phyloP scores from a whole-genome alignment of 2,329 filamentous ascomycete species.

The Colletotrichum sp. region DNA sequence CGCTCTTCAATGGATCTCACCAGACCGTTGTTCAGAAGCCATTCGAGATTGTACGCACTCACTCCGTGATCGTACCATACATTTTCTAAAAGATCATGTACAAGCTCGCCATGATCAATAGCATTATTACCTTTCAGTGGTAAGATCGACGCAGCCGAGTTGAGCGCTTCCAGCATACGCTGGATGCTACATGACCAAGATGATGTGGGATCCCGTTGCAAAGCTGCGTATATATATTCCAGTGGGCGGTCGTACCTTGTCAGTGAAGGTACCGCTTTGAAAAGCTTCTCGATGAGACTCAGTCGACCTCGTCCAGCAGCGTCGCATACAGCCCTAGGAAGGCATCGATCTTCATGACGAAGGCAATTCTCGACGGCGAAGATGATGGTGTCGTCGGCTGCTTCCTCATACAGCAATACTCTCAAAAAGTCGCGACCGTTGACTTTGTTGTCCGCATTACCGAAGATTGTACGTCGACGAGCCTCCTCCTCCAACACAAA shows the following conservation, averaged over 20 bases:
- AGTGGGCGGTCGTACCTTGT: not conserved
- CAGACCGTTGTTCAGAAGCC: not conserved
- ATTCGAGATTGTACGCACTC: not conserved
- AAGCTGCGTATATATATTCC: not conserved
- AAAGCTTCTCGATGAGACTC: not conserved
- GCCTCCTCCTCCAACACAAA: not conserved
- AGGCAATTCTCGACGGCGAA: not conserved
- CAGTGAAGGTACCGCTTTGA: not conserved
- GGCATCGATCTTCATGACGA: not conserved
- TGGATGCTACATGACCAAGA: not conserved
- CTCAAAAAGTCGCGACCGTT: rapidly evolving
- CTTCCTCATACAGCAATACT: not conserved
- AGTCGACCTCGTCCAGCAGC: not conserved
- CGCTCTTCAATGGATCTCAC: not conserved
- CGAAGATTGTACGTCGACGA: not conserved
- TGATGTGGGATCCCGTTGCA: not conserved
- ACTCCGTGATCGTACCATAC: rapidly evolving
- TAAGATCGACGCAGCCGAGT: not conserved
- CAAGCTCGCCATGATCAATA: rapidly evolving
- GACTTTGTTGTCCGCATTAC: not conserved
- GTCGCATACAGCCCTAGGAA: not conserved
- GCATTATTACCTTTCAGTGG: not conserved
- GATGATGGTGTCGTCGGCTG: not conserved
- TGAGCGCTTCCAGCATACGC: not conserved
- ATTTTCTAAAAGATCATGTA: not conserved